A percentile compares a stretch with the other conserved stretches of the same genome.
These are phyloP conservation scores for Aspergillus nomiae DNA, from an alignment of 2,329 filamentous ascomycete genomes.

Conservation along the genomic window DNA sequence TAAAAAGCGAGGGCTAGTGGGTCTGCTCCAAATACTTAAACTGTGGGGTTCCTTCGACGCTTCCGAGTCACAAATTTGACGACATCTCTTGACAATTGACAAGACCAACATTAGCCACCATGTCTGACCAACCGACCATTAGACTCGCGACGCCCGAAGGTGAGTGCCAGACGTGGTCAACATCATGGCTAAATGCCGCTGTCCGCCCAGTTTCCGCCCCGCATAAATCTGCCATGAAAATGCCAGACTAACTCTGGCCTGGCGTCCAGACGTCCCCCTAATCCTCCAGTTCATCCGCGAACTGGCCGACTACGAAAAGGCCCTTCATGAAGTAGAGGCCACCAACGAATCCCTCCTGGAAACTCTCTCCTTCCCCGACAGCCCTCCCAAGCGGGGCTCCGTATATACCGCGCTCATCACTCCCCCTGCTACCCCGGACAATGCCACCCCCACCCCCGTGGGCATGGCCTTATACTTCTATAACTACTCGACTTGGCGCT, in stretches of 20 bases:
- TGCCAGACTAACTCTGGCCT: neutral
- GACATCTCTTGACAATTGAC: neutral
- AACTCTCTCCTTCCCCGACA: conserved; percentile 76
- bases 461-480: conserved; percentile 92
- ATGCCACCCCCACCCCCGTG: conserved; percentile 48
- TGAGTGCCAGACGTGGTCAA: conserved; percentile 16
- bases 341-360: conserved; percentile 71
- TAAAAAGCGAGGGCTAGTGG: neutral
- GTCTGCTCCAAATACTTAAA: neutral
- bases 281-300: conserved; percentile 83
- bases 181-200: too few species aligned
- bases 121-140: conserved; percentile 41
- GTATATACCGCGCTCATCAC: conserved; percentile 75
- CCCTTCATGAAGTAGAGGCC: conserved; percentile 71
- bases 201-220: neutral
- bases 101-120: conserved; percentile 14
- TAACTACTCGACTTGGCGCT: conserved; percentile 93
- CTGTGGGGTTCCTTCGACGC: neutral
- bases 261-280: conserved; percentile 68
- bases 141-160: conserved; percentile 45
- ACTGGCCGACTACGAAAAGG: conserved; percentile 85
- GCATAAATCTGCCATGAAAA: neutral
- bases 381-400: conserved; percentile 55
- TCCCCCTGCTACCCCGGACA: conserved; percentile 49
- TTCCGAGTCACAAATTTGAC: neutral